phyloP scores from a whole-genome alignment of 2,329 filamentous ascomycete genomes.

The Ascochyta fabae region DNA sequence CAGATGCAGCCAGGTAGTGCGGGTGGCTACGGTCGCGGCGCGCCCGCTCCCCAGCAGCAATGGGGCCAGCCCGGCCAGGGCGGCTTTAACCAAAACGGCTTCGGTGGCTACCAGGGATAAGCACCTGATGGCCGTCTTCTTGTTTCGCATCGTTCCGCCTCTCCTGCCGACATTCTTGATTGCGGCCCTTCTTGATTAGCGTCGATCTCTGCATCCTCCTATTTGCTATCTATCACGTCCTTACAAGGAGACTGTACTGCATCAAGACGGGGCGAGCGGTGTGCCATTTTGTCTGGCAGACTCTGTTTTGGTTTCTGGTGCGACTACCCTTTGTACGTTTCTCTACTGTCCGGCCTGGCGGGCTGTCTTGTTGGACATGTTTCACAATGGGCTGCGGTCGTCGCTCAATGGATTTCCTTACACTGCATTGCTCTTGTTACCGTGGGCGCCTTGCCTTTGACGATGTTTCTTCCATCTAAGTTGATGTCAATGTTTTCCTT shows the following conservation, averaged over 20 bases:
- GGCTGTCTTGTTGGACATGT: conserved; percentile 32
- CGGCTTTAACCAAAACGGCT: conserved; percentile 60
- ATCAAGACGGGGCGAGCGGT: conserved; percentile 36
- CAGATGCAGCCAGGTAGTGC: conserved; percentile 66
- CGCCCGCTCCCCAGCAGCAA: conserved; percentile 60
- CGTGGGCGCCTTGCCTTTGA: conserved; percentile 8
- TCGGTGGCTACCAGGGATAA: conserved; percentile 67
- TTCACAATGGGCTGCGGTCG: conserved; percentile 26
- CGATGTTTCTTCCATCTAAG: conserved; percentile 18
- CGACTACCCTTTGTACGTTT: conserved; percentile 39
- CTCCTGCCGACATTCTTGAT: conserved; percentile 44
- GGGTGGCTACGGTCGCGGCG: conserved; percentile 83
- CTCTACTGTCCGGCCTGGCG: conserved; percentile 15
- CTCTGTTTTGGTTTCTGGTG: conserved; percentile 25
- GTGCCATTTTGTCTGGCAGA: conserved; percentile 23
- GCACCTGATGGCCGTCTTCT: conserved; percentile 28
- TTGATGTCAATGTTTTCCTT: conserved; percentile 18
- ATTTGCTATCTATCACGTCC: conserved; percentile 43
- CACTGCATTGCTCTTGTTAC: conserved; percentile 20
- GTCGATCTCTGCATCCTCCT: conserved; percentile 39
- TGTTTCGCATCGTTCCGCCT: conserved; percentile 38
- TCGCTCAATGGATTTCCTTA: conserved; percentile 39
- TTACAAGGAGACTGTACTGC: conserved; percentile 33
- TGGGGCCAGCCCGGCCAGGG: conserved; percentile 60
- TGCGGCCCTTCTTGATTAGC: conserved; percentile 48